Evolutionary conservation across 2,329 filamentous ascomycete species (phyloP), one percentile per base, ranked within the genome.

Genomic region (Diaporthe australafricana): DNA sequence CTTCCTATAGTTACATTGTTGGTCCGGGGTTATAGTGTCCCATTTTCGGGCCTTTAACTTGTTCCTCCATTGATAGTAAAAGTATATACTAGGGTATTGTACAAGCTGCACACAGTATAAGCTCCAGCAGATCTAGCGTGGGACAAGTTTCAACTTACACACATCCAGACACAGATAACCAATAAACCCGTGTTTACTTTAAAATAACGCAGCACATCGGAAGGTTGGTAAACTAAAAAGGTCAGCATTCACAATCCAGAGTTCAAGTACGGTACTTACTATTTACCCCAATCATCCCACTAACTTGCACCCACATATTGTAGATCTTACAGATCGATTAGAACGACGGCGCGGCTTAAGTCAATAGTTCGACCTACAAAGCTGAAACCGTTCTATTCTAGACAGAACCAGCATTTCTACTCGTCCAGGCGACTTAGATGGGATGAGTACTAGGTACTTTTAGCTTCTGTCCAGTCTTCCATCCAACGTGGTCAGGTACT

Each of bases 341-440:
- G 56, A 20, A 60, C 5, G 2, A 16, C 7, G n/a, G 8, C 2
- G 20, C 0, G 1, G 2, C 4, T 20, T 6, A 14, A 27, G 38
- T 20, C 2, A 7, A n/a, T 14, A 17, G 16, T 7, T 45, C n/a
- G 25, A 45, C 56, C 11, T 60, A 60, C 56, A 87, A 88, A 1
- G 86, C 85, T 0, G 87, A 87, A 1, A 91, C 86, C 0, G 89
- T 88, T 14, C 89, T 80, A 9, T 87, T 89, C 12, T 88, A 83
- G 1, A 91, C 89, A 3, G 85, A 85, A 42, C 88, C 88, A 0
- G 87, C 85, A 74, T 91, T 91, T 55, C 88, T 84, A 2, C 86
- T 88, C 0, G 85, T 87, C 79, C 88, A 86, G 0, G 86, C 88
- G 0, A 90, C 88, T 50, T 68, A 48, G 12, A 53, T 53, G 25